Base-by-base conservation (phyloP, 2,329 filamentous ascomycete genomes). In the Xylaria sp. region DNA sequence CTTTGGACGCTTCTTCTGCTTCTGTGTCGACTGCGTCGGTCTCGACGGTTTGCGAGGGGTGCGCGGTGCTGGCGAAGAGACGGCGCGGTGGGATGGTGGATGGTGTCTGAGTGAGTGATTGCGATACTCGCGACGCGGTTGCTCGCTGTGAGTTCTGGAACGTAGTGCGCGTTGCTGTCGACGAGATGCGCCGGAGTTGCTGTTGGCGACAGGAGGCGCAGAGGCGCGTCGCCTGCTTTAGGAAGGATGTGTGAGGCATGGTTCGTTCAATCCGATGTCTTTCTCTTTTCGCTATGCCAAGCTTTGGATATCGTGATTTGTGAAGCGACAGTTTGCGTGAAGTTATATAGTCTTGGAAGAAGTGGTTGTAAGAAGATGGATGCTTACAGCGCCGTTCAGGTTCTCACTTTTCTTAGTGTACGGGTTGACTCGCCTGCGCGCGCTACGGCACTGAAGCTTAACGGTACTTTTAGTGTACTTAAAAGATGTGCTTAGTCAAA, bases 151-250 rank as follows among this genome's bases (percentile, higher is more conserved):
- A 30, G 4, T 30, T 30, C 23, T 30, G 23, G 23, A 30, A 49
- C 2, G n/a, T 34, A 5, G 23, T 60, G 34, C 52, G 59, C 37
- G 57, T 53, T 39, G 34, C 47, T 23, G 57, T 53, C 19, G 34
- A 47, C 16, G 57, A 18, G 58, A 57, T 58, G 49, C 52, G 46
- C 39, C 49, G 57, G 23, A 54, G 59, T 54, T 49, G 59, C 13
- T 58, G 54, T 48, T 64, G 67, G 48, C 60, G 65, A 59, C 70
- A 72, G 54, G 62, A 66, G 59, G 70, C 65, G 61, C 69, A 71
- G 52, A 71, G 58, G 53, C 70, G 70, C 57, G 60, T 61, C 7
- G 66, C 51, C 54, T 65, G 64, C 48, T 60, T 63, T 35, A 55
- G 50, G 18, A 67, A 59, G 9, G 65, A n/a, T 46, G 66, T 48